A percentile compares a stretch with the other conserved stretches of the same genome.
Conservation (phyloP, 2,329 filamentous ascomycete species). For the Microascus cirrosus region DNA sequence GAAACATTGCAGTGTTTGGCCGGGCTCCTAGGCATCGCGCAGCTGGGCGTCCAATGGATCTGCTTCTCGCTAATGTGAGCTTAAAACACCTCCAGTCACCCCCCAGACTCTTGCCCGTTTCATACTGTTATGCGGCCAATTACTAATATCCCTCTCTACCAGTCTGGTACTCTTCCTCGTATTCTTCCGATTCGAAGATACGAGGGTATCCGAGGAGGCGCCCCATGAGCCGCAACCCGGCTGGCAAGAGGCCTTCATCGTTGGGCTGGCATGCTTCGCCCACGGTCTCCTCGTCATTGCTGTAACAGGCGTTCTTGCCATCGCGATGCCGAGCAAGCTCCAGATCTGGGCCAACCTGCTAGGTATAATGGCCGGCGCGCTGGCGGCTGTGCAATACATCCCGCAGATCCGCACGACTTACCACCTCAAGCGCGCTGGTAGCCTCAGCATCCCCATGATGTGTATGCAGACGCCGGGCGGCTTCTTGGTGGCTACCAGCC, state of each 20-base stretch:
- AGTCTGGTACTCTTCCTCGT: conserved; percentile 90
- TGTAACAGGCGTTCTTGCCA: conserved; percentile 56
- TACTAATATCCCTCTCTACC: conserved; percentile 11
- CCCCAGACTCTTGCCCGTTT: not conserved
- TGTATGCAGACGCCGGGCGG: conserved; percentile 92
- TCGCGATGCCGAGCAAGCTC: conserved; percentile 51
- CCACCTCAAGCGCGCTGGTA: conserved; percentile 73
- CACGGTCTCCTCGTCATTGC: conserved; percentile 65
- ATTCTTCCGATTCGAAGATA: conserved; percentile 67
- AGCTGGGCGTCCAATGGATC: conserved; percentile 84
- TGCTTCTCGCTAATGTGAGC: conserved; percentile 87
- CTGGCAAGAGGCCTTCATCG: conserved; percentile 68
- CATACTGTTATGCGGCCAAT: not conserved
- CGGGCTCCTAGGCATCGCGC: conserved; percentile 76
- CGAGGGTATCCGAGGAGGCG: conserved; percentile 35
- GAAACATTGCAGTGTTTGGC: conserved; percentile 74
- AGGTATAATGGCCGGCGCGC: conserved; percentile 64
- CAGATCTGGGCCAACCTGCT: conserved; percentile 76
- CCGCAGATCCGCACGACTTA: conserved; percentile 94
- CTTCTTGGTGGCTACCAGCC: conserved; percentile 76
- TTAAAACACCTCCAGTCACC: not conserved
- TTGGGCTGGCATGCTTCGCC: conserved; percentile 61
- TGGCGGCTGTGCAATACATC: conserved; percentile 84
- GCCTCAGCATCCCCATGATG: conserved; percentile 95
- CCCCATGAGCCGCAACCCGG: conserved; percentile 43